phyloP scores from a whole-genome alignment of 208 protist species.

The Naegleria lovaniensis region DNA sequence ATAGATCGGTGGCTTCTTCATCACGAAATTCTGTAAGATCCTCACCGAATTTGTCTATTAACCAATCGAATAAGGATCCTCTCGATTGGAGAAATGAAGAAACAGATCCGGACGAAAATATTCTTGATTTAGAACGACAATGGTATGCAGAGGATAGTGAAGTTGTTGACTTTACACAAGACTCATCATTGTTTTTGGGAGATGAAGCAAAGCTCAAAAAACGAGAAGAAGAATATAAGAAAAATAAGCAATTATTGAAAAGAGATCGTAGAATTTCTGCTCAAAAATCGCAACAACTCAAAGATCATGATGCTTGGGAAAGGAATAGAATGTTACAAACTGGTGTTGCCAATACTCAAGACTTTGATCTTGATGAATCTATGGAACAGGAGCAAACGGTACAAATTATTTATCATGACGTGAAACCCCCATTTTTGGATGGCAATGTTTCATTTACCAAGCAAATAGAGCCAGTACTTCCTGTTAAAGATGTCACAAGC shows the following conservation, averaged over 20 bases:
- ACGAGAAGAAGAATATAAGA: neutral
- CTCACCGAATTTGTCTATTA: neutral
- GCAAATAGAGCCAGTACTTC: slow-evolving; percentile 50
- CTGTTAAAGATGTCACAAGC: slow-evolving; percentile 68
- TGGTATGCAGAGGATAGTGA: slow-evolving; percentile 12
- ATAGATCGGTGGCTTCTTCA: neutral
- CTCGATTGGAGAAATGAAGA: slow-evolving; percentile 1
- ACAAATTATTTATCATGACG: slow-evolving; percentile 67
- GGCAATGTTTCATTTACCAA: slow-evolving; percentile 55
- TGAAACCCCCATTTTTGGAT: slow-evolving; percentile 76
- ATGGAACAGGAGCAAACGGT: slow-evolving; percentile 52
- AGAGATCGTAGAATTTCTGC: neutral
- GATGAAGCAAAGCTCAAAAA: slow-evolving; percentile 10
- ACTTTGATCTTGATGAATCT: slow-evolving; percentile 42
- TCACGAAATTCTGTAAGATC: neutral
- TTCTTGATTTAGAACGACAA: neutral
- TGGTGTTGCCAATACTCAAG: slow-evolving; percentile 37
- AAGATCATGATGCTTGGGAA: slow-evolving; percentile 30
- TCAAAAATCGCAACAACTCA: neutral
- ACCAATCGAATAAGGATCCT: neutral
- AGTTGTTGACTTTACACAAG: neutral
- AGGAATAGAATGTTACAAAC: neutral
- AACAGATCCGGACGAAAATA: neutral
- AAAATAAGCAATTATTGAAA: neutral
- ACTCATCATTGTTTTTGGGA: neutral